Evolutionary conservation across 2,329 filamentous ascomycete species (phyloP).

Genomic region (Plenodomus biglobosus): DNA sequence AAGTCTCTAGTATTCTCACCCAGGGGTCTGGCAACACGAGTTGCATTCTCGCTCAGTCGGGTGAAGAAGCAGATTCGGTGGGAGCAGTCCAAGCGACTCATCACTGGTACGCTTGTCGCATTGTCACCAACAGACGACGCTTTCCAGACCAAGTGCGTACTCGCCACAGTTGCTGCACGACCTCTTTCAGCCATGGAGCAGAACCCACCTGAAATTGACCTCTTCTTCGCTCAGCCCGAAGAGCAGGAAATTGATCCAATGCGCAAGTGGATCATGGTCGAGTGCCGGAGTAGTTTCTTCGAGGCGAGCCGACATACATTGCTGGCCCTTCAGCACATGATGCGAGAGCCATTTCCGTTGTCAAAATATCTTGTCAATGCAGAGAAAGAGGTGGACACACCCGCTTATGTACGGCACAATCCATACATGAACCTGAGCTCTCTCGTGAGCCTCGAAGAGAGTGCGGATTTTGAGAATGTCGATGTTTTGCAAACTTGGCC

Average conservation of each 20-base stretch:
- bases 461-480: slow-evolving; percentile 49
- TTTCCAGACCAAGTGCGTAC: slow-evolving; percentile 66
- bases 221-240: slow-evolving; percentile 66
- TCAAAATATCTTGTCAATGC: slow-evolving; percentile 62
- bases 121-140: slow-evolving; percentile 59
- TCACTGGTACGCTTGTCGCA: slow-evolving; percentile 58
- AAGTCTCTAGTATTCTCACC: slow-evolving; percentile 64
- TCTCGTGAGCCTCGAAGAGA: slow-evolving; percentile 44
- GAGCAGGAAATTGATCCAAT: slow-evolving; percentile 70
- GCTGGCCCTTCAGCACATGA: slow-evolving; percentile 68
- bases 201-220: slow-evolving; percentile 71
- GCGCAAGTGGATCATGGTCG: slow-evolving; percentile 74
- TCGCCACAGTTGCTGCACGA: slow-evolving; percentile 73
- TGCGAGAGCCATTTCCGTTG: slow-evolving; percentile 61
- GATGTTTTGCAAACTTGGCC: slow-evolving; percentile 62
- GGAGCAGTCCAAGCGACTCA: slow-evolving; percentile 61
- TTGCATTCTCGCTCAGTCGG: slow-evolving; percentile 70
- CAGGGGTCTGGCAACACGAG: slow-evolving; percentile 64
- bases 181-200: slow-evolving; percentile 64
- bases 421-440: slow-evolving; percentile 55
- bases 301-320: slow-evolving; percentile 76
- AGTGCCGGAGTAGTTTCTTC: slow-evolving; percentile 72
- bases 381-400: slow-evolving; percentile 50
- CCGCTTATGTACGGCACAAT: slow-evolving; percentile 55
- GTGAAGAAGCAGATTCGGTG: slow-evolving; percentile 69